These are phyloP conservation scores for Imleria badia DNA, from an alignment of 768 basidiomycete genomes.

Conservation along the genomic window DNA sequence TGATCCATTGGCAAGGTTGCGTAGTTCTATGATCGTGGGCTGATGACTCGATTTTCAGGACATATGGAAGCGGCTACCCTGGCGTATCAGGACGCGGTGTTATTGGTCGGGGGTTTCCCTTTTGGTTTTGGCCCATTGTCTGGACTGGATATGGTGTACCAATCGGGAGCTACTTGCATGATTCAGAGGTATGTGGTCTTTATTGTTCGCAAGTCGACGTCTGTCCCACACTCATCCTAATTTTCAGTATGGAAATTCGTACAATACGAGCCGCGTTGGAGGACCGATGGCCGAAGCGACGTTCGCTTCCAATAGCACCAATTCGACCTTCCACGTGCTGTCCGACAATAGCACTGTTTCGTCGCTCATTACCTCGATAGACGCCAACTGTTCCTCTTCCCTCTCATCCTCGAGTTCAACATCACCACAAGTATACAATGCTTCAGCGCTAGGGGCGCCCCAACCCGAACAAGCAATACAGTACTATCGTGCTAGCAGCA, in stretches of 20 bases:
- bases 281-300: slow-evolving; percentile 40
- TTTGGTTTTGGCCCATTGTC: slow-evolving; percentile 63
- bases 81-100: slow-evolving; percentile 47
- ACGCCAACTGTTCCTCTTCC: slow-evolving; percentile 42
- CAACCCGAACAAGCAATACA: slow-evolving; percentile 58
- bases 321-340: slow-evolving; percentile 45
- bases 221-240: slow-evolving; percentile 11
- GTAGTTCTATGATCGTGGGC: background rate
- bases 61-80: slow-evolving; percentile 67
- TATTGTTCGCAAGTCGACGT: background rate
- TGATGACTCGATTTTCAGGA: slow-evolving; percentile 30
- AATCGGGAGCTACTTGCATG: slow-evolving; percentile 35
- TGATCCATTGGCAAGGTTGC: background rate
- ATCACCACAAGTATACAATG: slow-evolving; percentile 33
- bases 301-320: slow-evolving; percentile 40
- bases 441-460: slow-evolving; percentile 26
- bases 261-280: slow-evolving; percentile 50
- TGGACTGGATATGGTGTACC: slow-evolving; percentile 39
- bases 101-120: slow-evolving; percentile 54
- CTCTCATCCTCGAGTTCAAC: slow-evolving; percentile 35
- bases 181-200: slow-evolving; percentile 39
- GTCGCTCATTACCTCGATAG: slow-evolving; percentile 43
- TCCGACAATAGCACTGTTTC: slow-evolving; percentile 48
- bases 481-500: slow-evolving; percentile 67
- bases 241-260: slow-evolving; percentile 44